Evolutionary conservation across 306 rosid species (phyloP), one percentile per base, ranked within the genome.

Genomic region (Lathyrus sativus): DNA sequence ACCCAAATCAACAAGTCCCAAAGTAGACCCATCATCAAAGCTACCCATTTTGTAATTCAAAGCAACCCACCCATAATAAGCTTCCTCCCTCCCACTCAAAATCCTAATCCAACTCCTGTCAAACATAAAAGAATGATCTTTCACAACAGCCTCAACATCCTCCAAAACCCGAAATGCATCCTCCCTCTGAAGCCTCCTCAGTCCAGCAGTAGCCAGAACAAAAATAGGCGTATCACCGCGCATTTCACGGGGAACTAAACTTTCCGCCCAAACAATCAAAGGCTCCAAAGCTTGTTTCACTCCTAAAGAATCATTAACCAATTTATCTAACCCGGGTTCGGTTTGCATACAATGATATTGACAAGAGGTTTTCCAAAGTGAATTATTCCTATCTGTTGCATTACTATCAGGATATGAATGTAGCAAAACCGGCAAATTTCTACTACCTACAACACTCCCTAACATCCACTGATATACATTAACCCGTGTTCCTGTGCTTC

Each of bases 21-120:
- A 84, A 55, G 87, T 81, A 22, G 88, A 79, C 55, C 73, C 59
- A 66, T 41, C 72, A 76, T 39, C 50, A 64, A 89, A 82, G 26
- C 73, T 74, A 26, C 84, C 90, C 90, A 85, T 85, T 81, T 81
- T 87, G 37, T 85, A 89, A 61, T 89, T 89, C 80, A 89, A 83
- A 72, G 96, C 96, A 42, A 91, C 84, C 97, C 96, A 89, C 46
- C 95, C 96, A 80, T 89, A 90, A 71, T 90, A 85, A 70, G 97
- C 97, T 68, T 89, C 97, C 64, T 91, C 96, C 31, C 62, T 81
- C 73, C 97, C 97, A 85, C 83, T 89, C 89, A 89, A 82, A 61
- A 89, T 90, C 80, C 91, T 85, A 31, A 89, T 85, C 87, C 95
- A 87, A 37, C 79, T 79, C 73, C 60, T 87, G n/a, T 68, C 73